Percentiles rank a stretch among this genome's conserved stretches.
These are phyloP conservation scores for Sphaerosporella brunnea DNA, from an alignment of 495 filamentous ascomycete genomes.

Conservation along the genomic window DNA sequence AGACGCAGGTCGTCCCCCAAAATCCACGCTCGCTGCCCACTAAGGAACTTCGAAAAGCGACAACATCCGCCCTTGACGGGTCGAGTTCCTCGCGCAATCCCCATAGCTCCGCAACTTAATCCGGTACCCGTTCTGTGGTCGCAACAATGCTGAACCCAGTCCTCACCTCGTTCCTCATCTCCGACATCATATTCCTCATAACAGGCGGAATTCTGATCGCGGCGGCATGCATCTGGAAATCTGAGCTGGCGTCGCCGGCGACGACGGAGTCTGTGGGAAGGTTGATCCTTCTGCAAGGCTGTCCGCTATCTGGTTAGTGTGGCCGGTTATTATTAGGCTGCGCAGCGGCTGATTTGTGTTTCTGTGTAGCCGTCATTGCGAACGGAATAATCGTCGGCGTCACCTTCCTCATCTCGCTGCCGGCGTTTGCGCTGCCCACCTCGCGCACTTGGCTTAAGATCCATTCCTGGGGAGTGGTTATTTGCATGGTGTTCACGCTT, in stretches of 20 bases:
- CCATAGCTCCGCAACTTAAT: too few relatives aligned
- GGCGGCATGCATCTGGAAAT: constrained; percentile 42
- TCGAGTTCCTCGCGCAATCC: too few relatives aligned
- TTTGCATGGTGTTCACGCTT: constrained; percentile 46
- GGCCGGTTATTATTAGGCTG: background rate
- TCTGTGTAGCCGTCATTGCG: constrained; percentile 38
- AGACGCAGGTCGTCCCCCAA: too few relatives aligned
- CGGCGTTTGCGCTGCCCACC: constrained; percentile 40
- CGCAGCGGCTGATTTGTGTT: background rate
- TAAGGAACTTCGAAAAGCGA: too few relatives aligned
- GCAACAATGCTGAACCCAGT: constrained; percentile 38
- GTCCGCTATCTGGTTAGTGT: constrained; percentile 39
- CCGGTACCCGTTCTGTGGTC: too few relatives aligned
- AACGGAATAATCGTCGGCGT: constrained; percentile 45
- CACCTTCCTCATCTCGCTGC: constrained; percentile 39
- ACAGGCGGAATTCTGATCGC: constrained; percentile 46
- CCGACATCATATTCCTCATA: constrained; percentile 43
- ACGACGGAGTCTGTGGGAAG: constrained; percentile 41
- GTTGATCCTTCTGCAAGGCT: constrained; percentile 43
- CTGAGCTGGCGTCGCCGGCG: constrained; percentile 29
- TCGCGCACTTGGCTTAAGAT: constrained; percentile 41
- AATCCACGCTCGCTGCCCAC: too few relatives aligned
- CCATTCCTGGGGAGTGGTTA: constrained; percentile 40
- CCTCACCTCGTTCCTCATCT: constrained; percentile 37
- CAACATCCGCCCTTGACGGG: too few relatives aligned